Percentiles rank a stretch among this genome's conserved stretches.
Evolutionary conservation across 768 basidiomycete species (phyloP).

Genomic region (Ephemerocybe angulata): DNA sequence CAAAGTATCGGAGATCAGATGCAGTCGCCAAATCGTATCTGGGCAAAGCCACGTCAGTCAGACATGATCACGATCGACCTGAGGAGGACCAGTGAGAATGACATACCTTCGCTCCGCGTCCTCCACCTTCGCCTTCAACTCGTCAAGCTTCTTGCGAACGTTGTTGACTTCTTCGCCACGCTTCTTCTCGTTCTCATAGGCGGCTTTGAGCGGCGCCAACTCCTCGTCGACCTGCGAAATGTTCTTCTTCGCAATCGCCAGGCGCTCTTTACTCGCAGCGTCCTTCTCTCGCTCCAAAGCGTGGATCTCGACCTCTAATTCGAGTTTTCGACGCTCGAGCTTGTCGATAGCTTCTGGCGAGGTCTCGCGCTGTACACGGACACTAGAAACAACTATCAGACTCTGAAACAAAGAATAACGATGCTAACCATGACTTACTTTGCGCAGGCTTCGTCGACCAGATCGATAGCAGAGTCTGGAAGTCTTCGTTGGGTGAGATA

Average conservation of each 20-base stretch:
- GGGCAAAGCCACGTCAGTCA: conserved; percentile 13
- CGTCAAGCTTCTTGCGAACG: conserved; percentile 80
- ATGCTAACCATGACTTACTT: conserved; percentile 44
- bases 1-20: conserved; percentile 88
- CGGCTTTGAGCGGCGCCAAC: conserved; percentile 75
- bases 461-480: conserved; percentile 86
- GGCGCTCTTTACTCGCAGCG: conserved; percentile 77
- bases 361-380: conserved; percentile 91
- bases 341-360: conserved; percentile 92
- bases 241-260: conserved; percentile 67
- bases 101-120: conserved; percentile 84
- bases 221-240: conserved; percentile 84
- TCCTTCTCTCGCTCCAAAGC: conserved; percentile 94
- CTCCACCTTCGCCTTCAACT: conserved; percentile 86
- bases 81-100: not conserved
- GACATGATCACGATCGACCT: conserved; percentile 7
- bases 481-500: conserved; percentile 81
- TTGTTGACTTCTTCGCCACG: conserved; percentile 76
- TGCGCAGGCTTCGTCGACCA: conserved; percentile 90
- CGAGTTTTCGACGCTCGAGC: conserved; percentile 82
- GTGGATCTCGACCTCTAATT: conserved; percentile 92
- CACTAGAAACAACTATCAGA: conserved; percentile 37
- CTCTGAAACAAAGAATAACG: not conserved
- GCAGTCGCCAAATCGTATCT: conserved; percentile 73
- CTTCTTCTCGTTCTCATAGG: conserved; percentile 84